Evolutionary conservation across 2,329 filamentous ascomycete genomes (phyloP), one percentile per base, ranked within the genome.

Genomic region (Apiospora saccharicola): DNA sequence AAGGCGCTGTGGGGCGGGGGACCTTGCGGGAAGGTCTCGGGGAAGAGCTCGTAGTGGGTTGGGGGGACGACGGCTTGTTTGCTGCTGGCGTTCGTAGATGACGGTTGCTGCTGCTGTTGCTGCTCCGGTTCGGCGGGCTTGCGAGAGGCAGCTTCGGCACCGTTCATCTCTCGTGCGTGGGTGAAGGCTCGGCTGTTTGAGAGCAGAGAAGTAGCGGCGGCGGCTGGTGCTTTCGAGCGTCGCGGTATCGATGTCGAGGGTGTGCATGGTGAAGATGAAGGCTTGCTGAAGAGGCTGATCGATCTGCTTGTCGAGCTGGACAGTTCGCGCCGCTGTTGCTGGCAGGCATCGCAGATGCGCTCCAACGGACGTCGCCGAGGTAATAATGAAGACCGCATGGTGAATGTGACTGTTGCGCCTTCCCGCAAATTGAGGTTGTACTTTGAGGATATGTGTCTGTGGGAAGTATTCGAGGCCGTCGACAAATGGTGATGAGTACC

Each of bases 21-120:
- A 1, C 96, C 96, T 0, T 82, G 71, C 0, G 95, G 90, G 4
- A 98, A 88, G 3, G 95, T 93, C 44, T 88, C 81, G 1, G 95
- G 95, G 86, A 99, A 99, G 83, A 98, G 90, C 71, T 92, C 90
- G 88, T 98, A 98, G 87, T 96, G 90, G 71, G 92, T 94, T 75
- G 83, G 77, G 4, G 80, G 78, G 0, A 44, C 44, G 12, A 44
- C 47, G 57, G 30, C 34, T n/a, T 69, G 22, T 70, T 22, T 71
- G 44, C 41, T 24, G 61, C 12, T 22, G 47, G 19, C 1, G 71
- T 7, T 34, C 0, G 71, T 7, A 10, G 73, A 34, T 1, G 70
- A n/a, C 5, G 34, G 19, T 10, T 49, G 10, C 41, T 41, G 26
- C 22, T 30, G 57, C 24, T 61, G 12, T 19, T 49, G 37, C 6